Conservation (phyloP, 2,329 filamentous ascomycete genomes). For the Aspergillus sp. region DNA sequence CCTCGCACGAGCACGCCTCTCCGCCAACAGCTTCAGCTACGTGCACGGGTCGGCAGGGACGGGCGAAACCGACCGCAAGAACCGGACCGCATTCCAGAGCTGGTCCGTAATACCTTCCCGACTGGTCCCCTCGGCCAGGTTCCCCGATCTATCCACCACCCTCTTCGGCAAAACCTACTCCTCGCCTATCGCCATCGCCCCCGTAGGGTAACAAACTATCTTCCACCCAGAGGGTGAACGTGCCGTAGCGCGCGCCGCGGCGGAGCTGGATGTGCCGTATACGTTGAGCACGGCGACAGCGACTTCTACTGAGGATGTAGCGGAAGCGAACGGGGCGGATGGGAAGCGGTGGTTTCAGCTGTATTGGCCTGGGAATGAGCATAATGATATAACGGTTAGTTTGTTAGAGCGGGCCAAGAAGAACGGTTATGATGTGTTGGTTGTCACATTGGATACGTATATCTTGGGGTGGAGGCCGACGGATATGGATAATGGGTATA, state of each 20-base stretch:
- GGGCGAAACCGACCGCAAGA: conserved; percentile 32
- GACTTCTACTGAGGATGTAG: conserved; percentile 66
- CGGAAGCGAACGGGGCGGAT: conserved; percentile 52
- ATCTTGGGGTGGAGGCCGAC: conserved; percentile 67
- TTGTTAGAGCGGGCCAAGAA: conserved; percentile 62
- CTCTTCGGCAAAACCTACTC: conserved; percentile 54
- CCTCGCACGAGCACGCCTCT: conserved; percentile 53
- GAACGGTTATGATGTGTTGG: conserved; percentile 64
- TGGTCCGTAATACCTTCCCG: conserved; percentile 33
- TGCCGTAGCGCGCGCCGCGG: conserved; percentile 63
- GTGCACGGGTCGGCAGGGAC: conserved; percentile 58
- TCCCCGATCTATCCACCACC: conserved; percentile 50
- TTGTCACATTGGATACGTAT: conserved; percentile 73
- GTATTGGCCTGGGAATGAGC: conserved; percentile 64
- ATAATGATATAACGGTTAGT: conserved; percentile 65
- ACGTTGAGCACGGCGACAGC: conserved; percentile 66
- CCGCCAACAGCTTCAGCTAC: conserved; percentile 58
- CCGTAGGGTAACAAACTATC: conserved; percentile 69
- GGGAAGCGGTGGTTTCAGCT: conserved; percentile 70
- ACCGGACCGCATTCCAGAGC: conserved; percentile 32
- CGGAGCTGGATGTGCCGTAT: conserved; percentile 62
- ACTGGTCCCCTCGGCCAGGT: conserved; percentile 34
- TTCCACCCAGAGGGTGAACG: conserved; percentile 66
- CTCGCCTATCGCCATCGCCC: conserved; percentile 63
- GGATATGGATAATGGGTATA: conserved; percentile 63